phyloP scores from a whole-genome alignment of 2,329 filamentous ascomycete species.

The Venturia aucupariae region DNA sequence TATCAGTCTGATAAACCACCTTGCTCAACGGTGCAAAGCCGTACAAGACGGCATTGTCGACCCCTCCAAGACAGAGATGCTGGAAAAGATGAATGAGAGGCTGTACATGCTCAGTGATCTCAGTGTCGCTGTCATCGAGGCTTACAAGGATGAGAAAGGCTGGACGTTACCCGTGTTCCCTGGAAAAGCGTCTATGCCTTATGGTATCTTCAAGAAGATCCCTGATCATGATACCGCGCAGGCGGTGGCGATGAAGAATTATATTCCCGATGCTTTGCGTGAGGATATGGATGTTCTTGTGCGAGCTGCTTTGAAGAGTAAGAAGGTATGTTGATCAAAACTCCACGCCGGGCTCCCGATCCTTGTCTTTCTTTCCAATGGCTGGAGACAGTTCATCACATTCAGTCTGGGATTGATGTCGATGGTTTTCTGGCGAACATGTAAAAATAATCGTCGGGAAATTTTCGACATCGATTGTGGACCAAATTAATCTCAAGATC shows the following conservation, averaged over 20 bases:
- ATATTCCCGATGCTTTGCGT: conserved; percentile 61
- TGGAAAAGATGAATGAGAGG: conserved; percentile 47
- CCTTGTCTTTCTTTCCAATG: too few species aligned
- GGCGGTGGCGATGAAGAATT: conserved; percentile 77
- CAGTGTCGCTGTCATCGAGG: conserved; percentile 69
- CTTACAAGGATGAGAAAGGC: conserved; percentile 76
- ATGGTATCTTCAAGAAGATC: conserved; percentile 66
- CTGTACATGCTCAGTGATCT: conserved; percentile 85
- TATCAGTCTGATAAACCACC: conserved; percentile 78
- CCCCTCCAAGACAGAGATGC: conserved; percentile 16
- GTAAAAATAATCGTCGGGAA: too few species aligned
- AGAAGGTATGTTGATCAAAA: conserved; percentile 4
- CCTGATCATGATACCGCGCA: conserved; percentile 70
- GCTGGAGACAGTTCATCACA: too few species aligned
- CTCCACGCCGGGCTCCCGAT: too few species aligned
- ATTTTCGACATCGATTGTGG: too few species aligned
- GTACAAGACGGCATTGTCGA: conserved; percentile 69
- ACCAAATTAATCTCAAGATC: too few species aligned
- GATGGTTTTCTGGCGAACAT: too few species aligned
- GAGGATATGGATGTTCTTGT: conserved; percentile 72
- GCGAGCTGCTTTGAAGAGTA: conserved; percentile 28
- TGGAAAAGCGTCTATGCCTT: conserved; percentile 64
- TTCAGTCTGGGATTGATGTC: too few species aligned
- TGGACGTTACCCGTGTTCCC: conserved; percentile 82
- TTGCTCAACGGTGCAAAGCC: conserved; percentile 88